phyloP scores from a whole-genome alignment of 1,139 yeast species.

The Blastobotrys persicus region DNA sequence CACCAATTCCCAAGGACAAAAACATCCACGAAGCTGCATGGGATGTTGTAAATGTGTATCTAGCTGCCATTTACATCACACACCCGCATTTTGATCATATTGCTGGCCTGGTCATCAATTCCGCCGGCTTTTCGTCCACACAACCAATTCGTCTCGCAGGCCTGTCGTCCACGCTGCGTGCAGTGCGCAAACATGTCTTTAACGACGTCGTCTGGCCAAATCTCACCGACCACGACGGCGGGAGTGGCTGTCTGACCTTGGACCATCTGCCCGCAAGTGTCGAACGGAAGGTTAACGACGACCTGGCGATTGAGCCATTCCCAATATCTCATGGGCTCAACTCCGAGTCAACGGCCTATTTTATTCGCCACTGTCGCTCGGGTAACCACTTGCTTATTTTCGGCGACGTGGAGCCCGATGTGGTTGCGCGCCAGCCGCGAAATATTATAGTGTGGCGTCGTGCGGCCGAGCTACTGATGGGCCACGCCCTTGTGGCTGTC shows the following conservation, averaged over 20 bases:
- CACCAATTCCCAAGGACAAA: not conserved
- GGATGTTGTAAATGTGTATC: slow-evolving; percentile 32
- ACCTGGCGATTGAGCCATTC: slow-evolving; percentile 21
- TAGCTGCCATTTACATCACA: slow-evolving; percentile 56
- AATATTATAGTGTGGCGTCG: slow-evolving; percentile 57
- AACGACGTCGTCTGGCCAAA: slow-evolving; percentile 84
- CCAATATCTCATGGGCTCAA: slow-evolving; percentile 31
- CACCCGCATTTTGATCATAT: slow-evolving; percentile 88
- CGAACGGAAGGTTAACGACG: slow-evolving; percentile 2
- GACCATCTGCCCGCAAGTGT: slow-evolving; percentile 22
- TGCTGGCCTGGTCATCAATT: slow-evolving; percentile 63
- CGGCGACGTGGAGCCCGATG: slow-evolving; percentile 82
- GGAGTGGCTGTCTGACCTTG: slow-evolving; percentile 31
- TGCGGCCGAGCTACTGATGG: slow-evolving; percentile 48
- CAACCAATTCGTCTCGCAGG: slow-evolving; percentile 53
- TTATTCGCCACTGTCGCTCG: slow-evolving; percentile 42
- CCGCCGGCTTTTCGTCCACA: slow-evolving; percentile 52
- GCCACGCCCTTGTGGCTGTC: slow-evolving; percentile 48
- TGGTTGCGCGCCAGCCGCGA: slow-evolving; percentile 42
- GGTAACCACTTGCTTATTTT: slow-evolving; percentile 52
- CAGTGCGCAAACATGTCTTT: slow-evolving; percentile 57
- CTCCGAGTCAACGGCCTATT: slow-evolving; percentile 51
- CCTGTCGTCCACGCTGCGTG: slow-evolving; percentile 49
- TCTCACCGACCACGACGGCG: slow-evolving; percentile 42
- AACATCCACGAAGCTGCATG: slow-evolving; percentile 32